Base-by-base conservation (phyloP, 2,329 filamentous ascomycete species). In the Colletotrichum melonis region DNA sequence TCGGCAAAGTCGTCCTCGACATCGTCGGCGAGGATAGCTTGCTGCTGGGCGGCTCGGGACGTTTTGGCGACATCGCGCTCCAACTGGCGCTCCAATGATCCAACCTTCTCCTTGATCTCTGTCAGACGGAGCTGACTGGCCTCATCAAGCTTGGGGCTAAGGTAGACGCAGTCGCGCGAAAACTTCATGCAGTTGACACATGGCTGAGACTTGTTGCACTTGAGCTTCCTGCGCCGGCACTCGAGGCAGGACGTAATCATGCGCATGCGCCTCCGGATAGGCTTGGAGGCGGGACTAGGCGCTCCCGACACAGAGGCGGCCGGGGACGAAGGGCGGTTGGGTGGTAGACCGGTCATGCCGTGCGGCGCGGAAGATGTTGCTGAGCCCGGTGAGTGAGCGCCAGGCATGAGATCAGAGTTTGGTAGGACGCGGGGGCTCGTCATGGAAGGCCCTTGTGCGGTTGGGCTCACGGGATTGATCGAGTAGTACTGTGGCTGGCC, bases 91-190 rank as follows among this genome's bases (percentile, higher is more conserved):
- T 95, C 93, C 22, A 95, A 83, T 9, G 89, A 90, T 30, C 92
- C 92, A 81, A 95, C 93, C 81, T 92, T 92, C 80, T 95, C 93
- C 82, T 95, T 95, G 80, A 95, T 92, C 78, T 94, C 92, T 4
- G 92, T 92, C 67, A 95, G 86, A 77, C 91, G 92, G 76, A 92
- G 86, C 81, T 94, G 92, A 66, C 90, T 90, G 8, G 89, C 90
- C 73, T 92, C 88, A 80, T 95, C 93, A n/a, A 93, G 84, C 26
- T 91, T 88, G 0, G 91, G 88, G 2, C 91, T 89, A 46, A 94
- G 86, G 78, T 93, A 94, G 49, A 93, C 79, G 76, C 89, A 91
- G 24, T 89, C 87, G 28, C 88, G 85, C 26, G 80, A 84, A 38
- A 87, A 87, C 76, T 88, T 88, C 75, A 83, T 83, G 81, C 91